Conservation (phyloP, 345 rosid genomes). For the Citrus medica region DNA sequence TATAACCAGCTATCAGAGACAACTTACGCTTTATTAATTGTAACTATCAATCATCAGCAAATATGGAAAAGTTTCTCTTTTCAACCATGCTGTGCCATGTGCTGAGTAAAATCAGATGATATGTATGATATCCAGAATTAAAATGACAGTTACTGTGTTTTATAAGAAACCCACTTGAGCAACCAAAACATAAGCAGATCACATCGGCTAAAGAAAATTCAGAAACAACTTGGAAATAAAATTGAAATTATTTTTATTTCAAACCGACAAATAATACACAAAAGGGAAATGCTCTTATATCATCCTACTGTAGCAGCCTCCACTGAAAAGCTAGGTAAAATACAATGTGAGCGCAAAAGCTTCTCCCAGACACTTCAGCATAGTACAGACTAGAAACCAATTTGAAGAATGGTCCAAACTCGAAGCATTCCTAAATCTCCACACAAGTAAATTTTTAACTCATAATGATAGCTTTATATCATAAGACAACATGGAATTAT, state of each 20-base stretch:
- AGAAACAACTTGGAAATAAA: background rate
- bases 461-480: background rate
- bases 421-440: background rate
- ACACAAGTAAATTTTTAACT: background rate
- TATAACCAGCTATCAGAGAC: background rate
- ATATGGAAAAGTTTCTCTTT: background rate
- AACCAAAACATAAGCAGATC: background rate
- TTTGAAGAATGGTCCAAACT: background rate
- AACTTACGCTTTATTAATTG: background rate
- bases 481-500: background rate
- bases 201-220: background rate
- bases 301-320: background rate
- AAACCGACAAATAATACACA: background rate
- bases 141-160: background rate
- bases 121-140: too few relatives aligned
- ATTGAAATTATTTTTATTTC: background rate
- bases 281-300: background rate
- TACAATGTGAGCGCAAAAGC: slow-evolving; percentile 16
- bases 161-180: background rate
- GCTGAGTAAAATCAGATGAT: background rate
- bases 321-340: slow-evolving; percentile 15
- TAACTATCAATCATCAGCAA: background rate
- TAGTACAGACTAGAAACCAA: slow-evolving; percentile 12
- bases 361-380: slow-evolving; percentile 13
- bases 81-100: background rate